Evolutionary conservation across 208 protist species (phyloP), one percentile per base, ranked within the genome.

Genomic region (Leishmania turanica): DNA sequence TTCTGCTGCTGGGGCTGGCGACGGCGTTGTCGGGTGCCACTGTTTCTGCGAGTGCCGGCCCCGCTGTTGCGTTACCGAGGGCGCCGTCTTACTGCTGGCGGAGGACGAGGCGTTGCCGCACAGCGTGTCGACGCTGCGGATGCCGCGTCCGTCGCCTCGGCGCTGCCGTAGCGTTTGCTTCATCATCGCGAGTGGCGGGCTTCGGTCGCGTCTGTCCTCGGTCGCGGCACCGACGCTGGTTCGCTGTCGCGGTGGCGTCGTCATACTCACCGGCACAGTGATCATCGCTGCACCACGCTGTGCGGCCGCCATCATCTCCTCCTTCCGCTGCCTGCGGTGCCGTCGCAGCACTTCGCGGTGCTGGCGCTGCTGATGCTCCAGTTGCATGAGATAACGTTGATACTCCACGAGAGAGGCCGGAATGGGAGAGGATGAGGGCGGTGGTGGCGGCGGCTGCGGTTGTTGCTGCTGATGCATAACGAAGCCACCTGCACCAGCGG

Each of bases 311-410:
- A 70, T 70, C 42, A 54, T 45, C 40, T 37, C 37, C 54, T 62
- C 70, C 37, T 70, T 51, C 77, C 17, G 24, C 54, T 83, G 37
- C 71, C 60, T 56, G 19, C 74, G 80, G 51, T 88, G 83, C 34
- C 87, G 87, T 34, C 81, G 84, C 45, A 90, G 81, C 2, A 90
- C 87, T 51, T 90, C 75, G 45, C 69, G 70, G 83, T 90, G 87
- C 78, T 90, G 87, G n/a, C 78, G 87, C 76, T 87, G 83, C 60
- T 88, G 84, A 56, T 85, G 81, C 74, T 85, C 75, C 4, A 90
- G 80, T 65, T 90, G 83, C 72, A 85, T 85, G 17, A 85, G 71
- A 49, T 85, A 85, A 64, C 60, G 60, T 24, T 85, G 82, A 24
- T 85, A 85, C 75, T 85, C 82, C 7, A 85, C 71, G 24, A 85